phyloP scores from a whole-genome alignment of 768 basidiomycete species.

The Paxillus involutus region DNA sequence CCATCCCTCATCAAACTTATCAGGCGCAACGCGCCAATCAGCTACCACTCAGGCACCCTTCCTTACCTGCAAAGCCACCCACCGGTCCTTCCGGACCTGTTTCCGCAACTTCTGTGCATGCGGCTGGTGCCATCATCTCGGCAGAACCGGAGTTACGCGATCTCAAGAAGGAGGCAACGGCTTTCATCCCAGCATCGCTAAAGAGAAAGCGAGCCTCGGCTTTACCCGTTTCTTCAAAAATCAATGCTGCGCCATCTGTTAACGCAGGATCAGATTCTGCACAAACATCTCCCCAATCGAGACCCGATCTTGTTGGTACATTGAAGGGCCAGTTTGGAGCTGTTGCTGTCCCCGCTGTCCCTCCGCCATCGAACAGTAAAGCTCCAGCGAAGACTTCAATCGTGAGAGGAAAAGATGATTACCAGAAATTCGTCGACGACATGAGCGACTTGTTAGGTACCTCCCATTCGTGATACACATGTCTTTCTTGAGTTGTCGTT shows the following conservation, averaged over 20 bases:
- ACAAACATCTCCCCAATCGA: slow-evolving; percentile 34
- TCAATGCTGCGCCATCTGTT: slow-evolving; percentile 68
- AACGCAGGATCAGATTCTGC: slow-evolving; percentile 27
- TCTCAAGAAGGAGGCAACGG: slow-evolving; percentile 91
- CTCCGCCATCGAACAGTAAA: slow-evolving; percentile 13
- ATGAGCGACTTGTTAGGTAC: slow-evolving; percentile 63
- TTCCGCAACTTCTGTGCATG: slow-evolving; percentile 45
- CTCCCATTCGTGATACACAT: slow-evolving; percentile 10
- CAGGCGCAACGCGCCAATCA: slow-evolving; percentile 65
- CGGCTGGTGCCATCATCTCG: slow-evolving; percentile 67
- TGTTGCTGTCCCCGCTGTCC: slow-evolving; percentile 17
- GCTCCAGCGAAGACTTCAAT: slow-evolving; percentile 16
- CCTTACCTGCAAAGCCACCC: slow-evolving; percentile 44
- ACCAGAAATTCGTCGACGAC: slow-evolving; percentile 74
- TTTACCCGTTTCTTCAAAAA: slow-evolving; percentile 35
- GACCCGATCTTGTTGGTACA: slow-evolving; percentile 67
- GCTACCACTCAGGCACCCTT: slow-evolving; percentile 36
- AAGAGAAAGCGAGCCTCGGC: slow-evolving; percentile 65
- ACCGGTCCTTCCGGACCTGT: slow-evolving; percentile 24
- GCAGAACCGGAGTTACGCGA: slow-evolving; percentile 89
- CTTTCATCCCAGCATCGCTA: slow-evolving; percentile 82
- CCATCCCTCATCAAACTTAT: slow-evolving; percentile 75
- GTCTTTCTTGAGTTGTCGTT: not conserved
- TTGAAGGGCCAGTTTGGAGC: slow-evolving; percentile 62
- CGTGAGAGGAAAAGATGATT: slow-evolving; percentile 60